Conservation (phyloP, 805 yeast genomes). For the Saccharomyces eubayanus region DNA sequence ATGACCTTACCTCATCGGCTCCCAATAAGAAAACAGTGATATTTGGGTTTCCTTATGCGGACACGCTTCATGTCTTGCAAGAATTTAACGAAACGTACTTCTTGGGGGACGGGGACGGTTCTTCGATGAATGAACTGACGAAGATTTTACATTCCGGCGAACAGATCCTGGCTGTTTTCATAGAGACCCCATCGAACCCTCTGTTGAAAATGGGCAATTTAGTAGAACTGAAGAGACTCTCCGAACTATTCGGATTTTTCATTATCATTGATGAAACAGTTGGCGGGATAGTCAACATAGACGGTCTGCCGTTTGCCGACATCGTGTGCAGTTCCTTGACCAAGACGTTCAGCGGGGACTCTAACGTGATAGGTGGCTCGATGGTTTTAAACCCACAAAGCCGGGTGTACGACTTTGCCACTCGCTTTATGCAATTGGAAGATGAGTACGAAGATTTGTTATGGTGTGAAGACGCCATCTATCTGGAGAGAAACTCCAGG, state of each 20-base stretch:
- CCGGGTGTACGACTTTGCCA: slow-evolving; percentile 37
- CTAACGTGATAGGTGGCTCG: slow-evolving; percentile 95
- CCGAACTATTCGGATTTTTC: slow-evolving; percentile 60
- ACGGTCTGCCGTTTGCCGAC: slow-evolving; percentile 74
- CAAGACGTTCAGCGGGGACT: slow-evolving; percentile 86
- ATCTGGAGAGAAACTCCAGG: slow-evolving; percentile 82
- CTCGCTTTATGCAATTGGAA: slow-evolving; percentile 30
- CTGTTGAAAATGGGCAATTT: slow-evolving; percentile 76
- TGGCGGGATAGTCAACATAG: slow-evolving; percentile 78
- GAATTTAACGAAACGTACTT: slow-evolving; percentile 91
- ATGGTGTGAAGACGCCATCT: slow-evolving; percentile 90
- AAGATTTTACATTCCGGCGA: slow-evolving; percentile 47
- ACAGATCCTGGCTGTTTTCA: slow-evolving; percentile 62
- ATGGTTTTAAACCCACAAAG: slow-evolving; percentile 64
- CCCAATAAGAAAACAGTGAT: slow-evolving; percentile 60
- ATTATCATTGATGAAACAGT: slow-evolving; percentile 88
- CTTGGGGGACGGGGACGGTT: slow-evolving; percentile 74
- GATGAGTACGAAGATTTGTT: slow-evolving; percentile 57
- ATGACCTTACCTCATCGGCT: neutral
- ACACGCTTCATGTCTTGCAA: slow-evolving; percentile 72
- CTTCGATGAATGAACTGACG: slow-evolving; percentile 53
- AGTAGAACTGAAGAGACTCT: slow-evolving; percentile 48
- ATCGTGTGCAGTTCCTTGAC: slow-evolving; percentile 78
- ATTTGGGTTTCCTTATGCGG: slow-evolving; percentile 93
- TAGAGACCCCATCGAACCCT: slow-evolving; percentile 93